These are phyloP conservation scores for Colletotrichum euphorbiae DNA, from an alignment of 2,329 filamentous ascomycete genomes.

Conservation along the genomic window DNA sequence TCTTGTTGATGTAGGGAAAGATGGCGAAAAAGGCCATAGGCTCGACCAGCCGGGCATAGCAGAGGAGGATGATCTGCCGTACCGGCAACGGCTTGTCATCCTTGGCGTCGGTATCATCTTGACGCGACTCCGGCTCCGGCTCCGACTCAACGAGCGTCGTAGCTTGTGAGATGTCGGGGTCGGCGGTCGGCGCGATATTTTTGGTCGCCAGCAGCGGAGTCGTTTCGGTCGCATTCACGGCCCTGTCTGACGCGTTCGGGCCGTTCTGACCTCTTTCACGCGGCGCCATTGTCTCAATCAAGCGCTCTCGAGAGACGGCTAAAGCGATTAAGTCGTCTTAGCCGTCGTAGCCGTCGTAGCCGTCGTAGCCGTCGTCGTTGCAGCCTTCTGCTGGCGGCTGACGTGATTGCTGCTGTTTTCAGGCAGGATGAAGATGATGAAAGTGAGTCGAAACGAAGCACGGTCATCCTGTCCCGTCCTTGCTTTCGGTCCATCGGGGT, in stretches of 20 bases:
- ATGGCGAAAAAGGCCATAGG: constrained; percentile 87
- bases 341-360: neutral
- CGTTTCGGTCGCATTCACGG: constrained; percentile 17
- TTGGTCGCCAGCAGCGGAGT: constrained; percentile 22
- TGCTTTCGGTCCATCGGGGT: neutral
- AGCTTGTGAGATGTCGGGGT: constrained; percentile 23
- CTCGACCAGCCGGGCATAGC: constrained; percentile 78
- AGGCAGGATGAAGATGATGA: neutral
- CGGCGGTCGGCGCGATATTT: constrained; percentile 30
- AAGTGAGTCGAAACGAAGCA: neutral
- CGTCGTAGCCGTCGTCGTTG: neutral
- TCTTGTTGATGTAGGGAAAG: constrained; percentile 83
- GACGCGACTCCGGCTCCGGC: constrained; percentile 14
- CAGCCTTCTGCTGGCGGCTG: neutral
- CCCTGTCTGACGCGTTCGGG: neutral
- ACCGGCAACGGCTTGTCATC: constrained; percentile 28
- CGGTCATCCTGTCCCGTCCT: no score
- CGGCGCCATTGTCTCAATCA: constrained; percentile 7
- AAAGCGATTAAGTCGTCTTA: neutral
- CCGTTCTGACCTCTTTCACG: neutral
- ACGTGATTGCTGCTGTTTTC: neutral
- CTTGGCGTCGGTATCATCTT: neutral
- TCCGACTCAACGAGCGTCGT: constrained; percentile 21
- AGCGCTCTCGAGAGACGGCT: neutral
- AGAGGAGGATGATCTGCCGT: constrained; percentile 77